Base-by-base conservation (phyloP, 352 stramenopile species). In the Aphanomyces euteiches region DNA sequence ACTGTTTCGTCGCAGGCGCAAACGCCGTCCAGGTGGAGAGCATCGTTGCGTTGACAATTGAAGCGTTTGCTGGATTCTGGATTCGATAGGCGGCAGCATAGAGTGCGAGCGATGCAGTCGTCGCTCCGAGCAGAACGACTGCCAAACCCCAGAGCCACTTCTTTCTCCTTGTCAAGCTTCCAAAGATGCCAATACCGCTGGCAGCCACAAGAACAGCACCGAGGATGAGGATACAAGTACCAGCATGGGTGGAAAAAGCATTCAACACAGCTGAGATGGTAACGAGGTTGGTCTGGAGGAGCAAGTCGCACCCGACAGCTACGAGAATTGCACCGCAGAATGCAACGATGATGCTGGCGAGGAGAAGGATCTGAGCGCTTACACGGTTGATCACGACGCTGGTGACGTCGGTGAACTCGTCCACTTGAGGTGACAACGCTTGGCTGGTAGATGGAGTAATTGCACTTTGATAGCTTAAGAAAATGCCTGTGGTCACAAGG, bases 201-300 rank as follows among this genome's bases (percentile, higher is more conserved):
- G 87, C 85, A 0, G 77, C 28, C 7, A 75, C 66, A n/a, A 92
- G 65, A 0, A 43, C 47, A 5, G 67, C 69, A n/a, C 85, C 85
- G 4, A 79, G 61, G 1, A 65, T 45, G 2, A 87, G 66, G 28
- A 90, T 63, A 37, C 89, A 90, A 0, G 82, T 66, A 5, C 79
- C 81, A 40, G 89, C 60, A 43, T 78, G 74, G 13, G 76, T 79
- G 50, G 90, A 81, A 54, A 90, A 83, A 4, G 84, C 76, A 1
- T 74, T 76, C 10, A 91, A 56, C 36, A 90, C 37, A 36, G 81
- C 80, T 53, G 85, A 87, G 1, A 90, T 56, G 56, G 89, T 82
- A 13, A 91, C 73, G 38, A 93, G 77, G 59, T 90, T 92, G 48
- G 90, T 76, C 38, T 89, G 73, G 13, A 84, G 84, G 47, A 90